Evolutionary conservation across 345 rosid genomes (phyloP).

Genomic region (Rhizophora apiculata): DNA sequence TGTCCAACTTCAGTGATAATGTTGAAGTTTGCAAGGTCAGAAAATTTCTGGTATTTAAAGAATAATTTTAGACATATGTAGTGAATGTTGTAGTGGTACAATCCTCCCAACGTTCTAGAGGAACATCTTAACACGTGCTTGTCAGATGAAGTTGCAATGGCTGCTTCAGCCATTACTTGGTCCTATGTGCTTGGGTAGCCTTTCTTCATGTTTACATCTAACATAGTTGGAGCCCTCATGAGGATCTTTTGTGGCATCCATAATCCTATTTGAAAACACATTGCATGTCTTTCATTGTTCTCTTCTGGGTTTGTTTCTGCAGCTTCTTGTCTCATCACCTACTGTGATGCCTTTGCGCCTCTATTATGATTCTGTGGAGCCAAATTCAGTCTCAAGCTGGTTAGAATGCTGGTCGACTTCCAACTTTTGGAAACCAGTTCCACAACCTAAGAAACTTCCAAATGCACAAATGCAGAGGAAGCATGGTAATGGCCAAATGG

Average conservation of each 20-base stretch:
- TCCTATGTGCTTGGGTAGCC: background rate
- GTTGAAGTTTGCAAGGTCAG: background rate
- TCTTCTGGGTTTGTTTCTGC: conserved; percentile 30
- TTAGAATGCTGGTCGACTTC: conserved; percentile 79
- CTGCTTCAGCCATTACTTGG: conserved; percentile 1
- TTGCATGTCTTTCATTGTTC: background rate
- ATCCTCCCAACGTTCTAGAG: background rate
- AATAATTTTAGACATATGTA: background rate
- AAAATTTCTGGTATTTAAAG: background rate
- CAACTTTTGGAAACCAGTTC: conserved; percentile 64
- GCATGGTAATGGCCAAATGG: conserved; percentile 41
- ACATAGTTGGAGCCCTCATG: background rate
- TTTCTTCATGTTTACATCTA: background rate
- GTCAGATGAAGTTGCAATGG: background rate
- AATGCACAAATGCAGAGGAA: conserved; percentile 49
- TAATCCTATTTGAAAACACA: background rate
- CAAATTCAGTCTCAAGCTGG: conserved; percentile 73
- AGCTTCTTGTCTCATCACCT: conserved; percentile 80
- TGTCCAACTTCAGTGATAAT: background rate
- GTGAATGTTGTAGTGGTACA: background rate
- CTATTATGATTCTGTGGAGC: conserved; percentile 45
- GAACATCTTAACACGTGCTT: background rate
- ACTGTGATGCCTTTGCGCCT: conserved; percentile 55
- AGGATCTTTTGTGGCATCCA: background rate
- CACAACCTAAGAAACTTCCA: conserved; percentile 50